phyloP scores from a whole-genome alignment of 164 flowering plant species.

The Nymphaea thermarum region DNA sequence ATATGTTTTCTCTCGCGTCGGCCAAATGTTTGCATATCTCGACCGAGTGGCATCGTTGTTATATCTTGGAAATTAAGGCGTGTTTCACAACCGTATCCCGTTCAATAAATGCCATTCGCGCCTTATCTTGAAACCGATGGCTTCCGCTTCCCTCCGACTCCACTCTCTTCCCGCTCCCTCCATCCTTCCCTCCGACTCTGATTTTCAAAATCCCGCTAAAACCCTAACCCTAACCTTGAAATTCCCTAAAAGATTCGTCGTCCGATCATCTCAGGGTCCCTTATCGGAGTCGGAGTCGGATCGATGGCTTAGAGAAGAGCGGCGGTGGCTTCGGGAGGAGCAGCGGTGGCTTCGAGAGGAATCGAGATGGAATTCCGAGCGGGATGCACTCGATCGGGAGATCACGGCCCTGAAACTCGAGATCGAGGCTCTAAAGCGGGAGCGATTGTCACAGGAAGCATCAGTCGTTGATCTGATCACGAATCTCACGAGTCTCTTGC shows the following conservation, averaged over 20 bases:
- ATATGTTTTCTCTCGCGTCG: too few species aligned
- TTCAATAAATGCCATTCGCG: neutral
- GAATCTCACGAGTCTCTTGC: conserved; percentile 17
- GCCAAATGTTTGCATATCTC: too few species aligned
- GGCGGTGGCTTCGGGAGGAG: conserved; percentile 75
- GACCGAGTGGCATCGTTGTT: neutral
- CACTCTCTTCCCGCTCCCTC: neutral
- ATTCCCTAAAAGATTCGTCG: neutral
- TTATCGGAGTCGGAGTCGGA: conserved; percentile 19
- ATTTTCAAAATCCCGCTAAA: neutral
- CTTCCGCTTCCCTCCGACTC: neutral
- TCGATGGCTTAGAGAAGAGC: conserved; percentile 37
- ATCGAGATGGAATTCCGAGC: conserved; percentile 57
- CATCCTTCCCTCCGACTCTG: neutral
- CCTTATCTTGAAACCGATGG: neutral
- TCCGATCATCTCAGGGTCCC: neutral
- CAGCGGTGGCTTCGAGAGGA: conserved; percentile 76
- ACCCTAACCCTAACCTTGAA: neutral
- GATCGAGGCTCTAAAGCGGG: conserved; percentile 36
- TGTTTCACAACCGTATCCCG: neutral
- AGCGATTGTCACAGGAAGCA: conserved; percentile 8
- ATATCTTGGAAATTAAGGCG: neutral
- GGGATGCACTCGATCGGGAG: conserved; percentile 41
- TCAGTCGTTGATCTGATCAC: conserved; percentile 23
- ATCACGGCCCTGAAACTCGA: conserved; percentile 35